These are phyloP conservation scores for Mycena indigotica DNA, from an alignment of 768 basidiomycete species.

Conservation along the genomic window DNA sequence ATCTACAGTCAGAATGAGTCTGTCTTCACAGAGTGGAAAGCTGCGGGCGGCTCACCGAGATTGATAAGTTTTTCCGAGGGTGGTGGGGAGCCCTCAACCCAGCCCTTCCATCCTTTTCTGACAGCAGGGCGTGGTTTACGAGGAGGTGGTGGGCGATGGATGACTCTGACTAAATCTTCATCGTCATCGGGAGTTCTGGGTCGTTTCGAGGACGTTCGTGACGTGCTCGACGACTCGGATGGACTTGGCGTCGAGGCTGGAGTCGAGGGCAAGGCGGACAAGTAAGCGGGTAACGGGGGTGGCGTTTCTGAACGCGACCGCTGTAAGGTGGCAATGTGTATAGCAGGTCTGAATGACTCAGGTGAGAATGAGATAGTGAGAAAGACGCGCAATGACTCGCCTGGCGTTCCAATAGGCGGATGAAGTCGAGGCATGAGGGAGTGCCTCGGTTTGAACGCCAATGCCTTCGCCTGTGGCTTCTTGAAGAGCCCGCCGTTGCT, in stretches of 20 bases:
- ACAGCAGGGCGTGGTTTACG: conserved; percentile 65
- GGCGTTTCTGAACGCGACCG: conserved; percentile 77
- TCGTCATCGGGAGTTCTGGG: conserved; percentile 75
- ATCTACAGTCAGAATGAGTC: conserved; percentile 43
- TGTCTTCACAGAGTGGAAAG: background rate
- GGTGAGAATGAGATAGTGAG: conserved; percentile 29
- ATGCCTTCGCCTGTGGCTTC: conserved; percentile 25
- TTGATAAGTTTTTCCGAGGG: conserved; percentile 83
- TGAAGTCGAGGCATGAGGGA: background rate
- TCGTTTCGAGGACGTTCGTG: conserved; percentile 78
- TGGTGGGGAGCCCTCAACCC: conserved; percentile 84
- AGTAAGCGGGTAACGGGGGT: conserved; percentile 54
- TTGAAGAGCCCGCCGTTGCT: conserved; percentile 43
- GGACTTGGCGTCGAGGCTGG: conserved; percentile 77
- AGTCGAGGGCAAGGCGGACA: conserved; percentile 49
- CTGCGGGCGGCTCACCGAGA: conserved; percentile 22
- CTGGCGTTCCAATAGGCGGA: background rate
- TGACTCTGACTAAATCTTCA: conserved; percentile 36
- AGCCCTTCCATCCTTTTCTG: conserved; percentile 88
- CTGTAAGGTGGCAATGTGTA: conserved; percentile 70
- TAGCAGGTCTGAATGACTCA: conserved; percentile 58
- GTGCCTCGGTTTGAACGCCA: background rate
- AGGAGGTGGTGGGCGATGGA: conserved; percentile 32
- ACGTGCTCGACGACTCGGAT: conserved; percentile 71
- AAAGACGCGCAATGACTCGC: conserved; percentile 14